A percentile compares a stretch with the other conserved stretches of the same genome.
Conservation (phyloP, 306 rosid species). For the Gynostemma pentaphyllum region DNA sequence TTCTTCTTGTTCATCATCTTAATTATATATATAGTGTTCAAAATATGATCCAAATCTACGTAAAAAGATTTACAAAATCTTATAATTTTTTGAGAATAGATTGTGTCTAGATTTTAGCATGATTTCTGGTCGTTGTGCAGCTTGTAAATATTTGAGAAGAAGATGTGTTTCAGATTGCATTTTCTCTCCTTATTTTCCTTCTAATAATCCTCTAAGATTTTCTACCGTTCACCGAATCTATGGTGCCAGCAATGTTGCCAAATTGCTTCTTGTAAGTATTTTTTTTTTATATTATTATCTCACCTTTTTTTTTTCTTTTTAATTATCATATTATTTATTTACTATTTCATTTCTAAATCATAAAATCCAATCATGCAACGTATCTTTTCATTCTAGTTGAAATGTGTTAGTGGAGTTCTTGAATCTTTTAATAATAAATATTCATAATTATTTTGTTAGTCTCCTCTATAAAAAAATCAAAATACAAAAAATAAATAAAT, state of each 20-base stretch:
- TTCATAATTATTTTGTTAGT: too few relatives aligned
- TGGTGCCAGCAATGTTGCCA: conserved; percentile 69
- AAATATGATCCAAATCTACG: too few relatives aligned
- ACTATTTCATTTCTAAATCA: background rate
- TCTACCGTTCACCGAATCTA: conserved; percentile 54
- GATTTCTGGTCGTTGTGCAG: conserved; percentile 42
- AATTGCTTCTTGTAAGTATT: conserved; percentile 51
- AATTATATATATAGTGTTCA: too few relatives aligned
- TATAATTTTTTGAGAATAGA: too few relatives aligned
- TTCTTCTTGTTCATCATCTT: too few relatives aligned
- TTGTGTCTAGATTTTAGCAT: background rate
- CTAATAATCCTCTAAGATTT: conserved; percentile 66
- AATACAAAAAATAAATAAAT: too few relatives aligned
- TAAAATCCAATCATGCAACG: too few relatives aligned
- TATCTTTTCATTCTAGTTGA: too few relatives aligned
- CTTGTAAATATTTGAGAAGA: conserved; percentile 69
- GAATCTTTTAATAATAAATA: too few relatives aligned
- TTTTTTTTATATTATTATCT: too few relatives aligned
- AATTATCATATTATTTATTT: background rate
- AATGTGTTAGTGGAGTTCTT: too few relatives aligned
- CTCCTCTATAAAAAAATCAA: too few relatives aligned
- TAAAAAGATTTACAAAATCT: conserved; percentile 5
- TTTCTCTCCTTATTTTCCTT: conserved; percentile 59
- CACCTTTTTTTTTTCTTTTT: background rate
- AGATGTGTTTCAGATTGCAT: conserved; percentile 60